These are phyloP conservation scores for Aspergillus calidoustus DNA, from an alignment of 2,329 filamentous ascomycete species.

Conservation along the genomic window DNA sequence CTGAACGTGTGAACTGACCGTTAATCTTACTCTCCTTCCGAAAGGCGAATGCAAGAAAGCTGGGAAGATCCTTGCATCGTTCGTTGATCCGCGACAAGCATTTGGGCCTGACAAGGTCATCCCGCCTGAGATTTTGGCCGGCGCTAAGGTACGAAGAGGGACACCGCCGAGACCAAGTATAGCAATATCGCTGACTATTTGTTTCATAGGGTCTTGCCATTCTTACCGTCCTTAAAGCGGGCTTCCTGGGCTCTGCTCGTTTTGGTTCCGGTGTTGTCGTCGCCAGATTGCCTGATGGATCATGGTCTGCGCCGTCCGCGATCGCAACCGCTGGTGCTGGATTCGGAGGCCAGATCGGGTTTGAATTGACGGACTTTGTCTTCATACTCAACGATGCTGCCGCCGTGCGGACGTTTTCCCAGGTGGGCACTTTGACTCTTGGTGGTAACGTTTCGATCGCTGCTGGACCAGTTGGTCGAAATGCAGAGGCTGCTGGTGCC, in stretches of 20 bases:
- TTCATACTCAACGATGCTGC: conserved; percentile 94
- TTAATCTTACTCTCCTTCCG: conserved; percentile 33
- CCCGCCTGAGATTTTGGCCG: conserved; percentile 83
- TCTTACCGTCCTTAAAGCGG: conserved; percentile 55
- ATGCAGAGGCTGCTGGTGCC: conserved; percentile 93
- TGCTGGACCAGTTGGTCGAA: conserved; percentile 89
- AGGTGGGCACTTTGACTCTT: conserved; percentile 86
- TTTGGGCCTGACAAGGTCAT: conserved; percentile 98
- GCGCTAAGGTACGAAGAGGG: conserved; percentile 74
- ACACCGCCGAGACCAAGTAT: background rate
- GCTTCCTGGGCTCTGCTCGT: conserved; percentile 55
- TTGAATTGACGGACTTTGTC: conserved; percentile 71
- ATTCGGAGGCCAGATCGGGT: conserved; percentile 57
- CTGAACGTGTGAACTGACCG: conserved; percentile 25
- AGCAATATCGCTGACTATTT: conserved; percentile 17
- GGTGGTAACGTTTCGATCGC: conserved; percentile 97
- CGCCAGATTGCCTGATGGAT: conserved; percentile 53
- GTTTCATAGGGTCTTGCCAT: conserved; percentile 51
- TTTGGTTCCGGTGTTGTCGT: conserved; percentile 56
- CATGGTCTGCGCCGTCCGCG: conserved; percentile 56
- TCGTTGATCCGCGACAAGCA: conserved; percentile 88
- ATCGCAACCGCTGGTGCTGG: conserved; percentile 55
- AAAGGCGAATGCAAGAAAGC: conserved; percentile 97
- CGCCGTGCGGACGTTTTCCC: conserved; percentile 92
- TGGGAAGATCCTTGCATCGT: conserved; percentile 91